Evolutionary conservation across 371 early-diverging fungal genomes (phyloP).

Genomic region (Lichtheimia corymbifera): DNA sequence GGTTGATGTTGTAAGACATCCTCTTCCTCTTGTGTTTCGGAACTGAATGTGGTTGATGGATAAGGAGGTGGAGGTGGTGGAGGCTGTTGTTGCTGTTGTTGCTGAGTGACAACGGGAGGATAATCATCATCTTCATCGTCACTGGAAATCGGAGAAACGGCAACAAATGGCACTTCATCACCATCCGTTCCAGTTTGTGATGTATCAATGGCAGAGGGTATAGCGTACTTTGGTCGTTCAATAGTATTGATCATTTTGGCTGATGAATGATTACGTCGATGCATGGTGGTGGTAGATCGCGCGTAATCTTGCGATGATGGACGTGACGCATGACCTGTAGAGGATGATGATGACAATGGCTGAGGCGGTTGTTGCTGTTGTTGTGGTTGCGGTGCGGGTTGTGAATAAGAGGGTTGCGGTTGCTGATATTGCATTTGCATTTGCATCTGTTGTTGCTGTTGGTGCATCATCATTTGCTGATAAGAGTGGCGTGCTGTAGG

Average conservation of each 20-base stretch:
- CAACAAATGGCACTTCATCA: constrained; percentile 20
- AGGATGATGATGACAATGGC: constrained; percentile 5
- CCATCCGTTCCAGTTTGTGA: constrained; percentile 5
- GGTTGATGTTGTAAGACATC: neutral
- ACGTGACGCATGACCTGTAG: constrained; percentile 8
- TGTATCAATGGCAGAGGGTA: constrained; percentile 19
- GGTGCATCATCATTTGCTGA: neutral
- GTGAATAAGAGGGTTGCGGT: constrained; percentile 6
- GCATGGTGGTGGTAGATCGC: neutral
- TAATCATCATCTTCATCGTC: constrained; percentile 22
- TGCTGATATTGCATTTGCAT: constrained; percentile 11
- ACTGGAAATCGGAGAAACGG: constrained; percentile 24
- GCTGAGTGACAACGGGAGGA: constrained; percentile 4
- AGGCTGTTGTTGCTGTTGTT: too few relatives aligned
- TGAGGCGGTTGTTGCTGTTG: constrained; percentile 7
- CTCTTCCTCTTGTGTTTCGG: too few relatives aligned
- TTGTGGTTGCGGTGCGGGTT: neutral
- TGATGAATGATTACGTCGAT: constrained; percentile 19
- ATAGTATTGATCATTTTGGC: constrained; percentile 19
- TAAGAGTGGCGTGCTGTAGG: constrained; percentile 11
- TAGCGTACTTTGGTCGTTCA: constrained; percentile 22
- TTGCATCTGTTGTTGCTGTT: neutral
- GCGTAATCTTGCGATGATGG: constrained; percentile 14
- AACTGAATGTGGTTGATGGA: too few relatives aligned
- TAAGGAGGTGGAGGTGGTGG: constrained; percentile 2